Base-by-base conservation (phyloP, 1,284 basidiomycete species). In the Ceratobasidium sp. region DNA sequence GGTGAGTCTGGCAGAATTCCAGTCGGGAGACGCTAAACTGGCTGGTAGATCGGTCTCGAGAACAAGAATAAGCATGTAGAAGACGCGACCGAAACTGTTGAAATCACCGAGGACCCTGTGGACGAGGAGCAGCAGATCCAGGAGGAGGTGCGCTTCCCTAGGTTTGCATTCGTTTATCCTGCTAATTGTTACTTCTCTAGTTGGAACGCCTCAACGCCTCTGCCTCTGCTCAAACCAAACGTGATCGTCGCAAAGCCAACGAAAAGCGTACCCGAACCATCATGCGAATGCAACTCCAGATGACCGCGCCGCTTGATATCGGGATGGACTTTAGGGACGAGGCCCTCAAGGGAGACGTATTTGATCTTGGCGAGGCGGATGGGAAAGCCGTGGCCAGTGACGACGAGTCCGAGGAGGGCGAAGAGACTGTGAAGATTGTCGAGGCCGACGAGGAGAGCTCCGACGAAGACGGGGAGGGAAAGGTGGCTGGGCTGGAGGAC, bases 281-380 rank as follows among this genome's bases (percentile, higher is more conserved):
- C 52, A 93, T 95, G 78, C 92, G 96, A 72, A 92, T 99, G 86
- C 97, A 99, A 78, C 85, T 99, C 53, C 91, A 94, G 76, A 99
- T 99, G 97, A 94, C 92, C 6, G 94, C 94, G 7, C 97, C 95
- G 27, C 81, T 96, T 75, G 95, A 99, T 72, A 95, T 98, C 73
- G 97, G 96, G 78, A 82, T 98, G 75, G 95, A 98, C 75, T 89
- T 91, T 75, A 83, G 82, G 49, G 94, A 96, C 75, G 80, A 85
- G 13, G 84, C 88, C 10, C 82, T 96, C 7, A 84, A 82, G 20
- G 82, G 82, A 67, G 94, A 97, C 75, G 82, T 96, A 45, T 97
- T 97, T 75, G 93, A 96, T 76, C 84, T 97, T 35, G 86, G 83
- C 53, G 82, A 85, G 50, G 85, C 87, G 13, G 87, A 91, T 76